Percentiles rank a stretch among this genome's conserved stretches.
phyloP scores from a whole-genome alignment of 306 rosid species.

The Myrica gale region DNA sequence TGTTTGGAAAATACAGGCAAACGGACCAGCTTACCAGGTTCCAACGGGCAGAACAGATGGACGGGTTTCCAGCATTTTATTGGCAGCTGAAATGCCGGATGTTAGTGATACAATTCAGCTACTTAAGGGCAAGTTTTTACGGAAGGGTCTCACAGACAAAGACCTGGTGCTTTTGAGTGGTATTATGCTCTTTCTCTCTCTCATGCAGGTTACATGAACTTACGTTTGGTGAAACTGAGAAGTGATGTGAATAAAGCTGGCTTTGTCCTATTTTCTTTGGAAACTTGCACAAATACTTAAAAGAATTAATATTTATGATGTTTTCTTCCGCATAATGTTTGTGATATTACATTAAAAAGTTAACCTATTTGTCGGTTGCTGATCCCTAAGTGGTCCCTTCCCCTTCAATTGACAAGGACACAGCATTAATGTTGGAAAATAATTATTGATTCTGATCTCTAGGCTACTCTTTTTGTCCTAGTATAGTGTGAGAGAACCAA shows the following conservation, averaged over 20 bases:
- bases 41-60: slow-evolving; percentile 86
- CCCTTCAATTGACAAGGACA: no score
- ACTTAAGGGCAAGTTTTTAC: slow-evolving; percentile 55
- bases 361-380: no score
- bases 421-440: no score
- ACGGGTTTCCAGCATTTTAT: slow-evolving; percentile 44
- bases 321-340: no score
- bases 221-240: slow-evolving; percentile 53
- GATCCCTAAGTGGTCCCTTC: no score
- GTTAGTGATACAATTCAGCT: slow-evolving; percentile 62
- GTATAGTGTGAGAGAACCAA: no score
- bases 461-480: no score
- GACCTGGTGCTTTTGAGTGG: slow-evolving; percentile 89
- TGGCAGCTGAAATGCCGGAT: slow-evolving; percentile 71
- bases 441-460: no score
- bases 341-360: no score
- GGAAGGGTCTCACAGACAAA: slow-evolving; percentile 61
- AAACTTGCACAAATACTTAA: background rate
- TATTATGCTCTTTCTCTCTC: slow-evolving; percentile 36
- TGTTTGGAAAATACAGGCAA: slow-evolving; percentile 34
- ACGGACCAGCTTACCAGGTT: slow-evolving; percentile 69
- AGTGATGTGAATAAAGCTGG: slow-evolving; percentile 28
- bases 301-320: no score
- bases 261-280: background rate
- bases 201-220: slow-evolving; percentile 54